These are phyloP conservation scores for Annulohypoxylon moriforme DNA, from an alignment of 495 filamentous ascomycete genomes.

Conservation along the genomic window DNA sequence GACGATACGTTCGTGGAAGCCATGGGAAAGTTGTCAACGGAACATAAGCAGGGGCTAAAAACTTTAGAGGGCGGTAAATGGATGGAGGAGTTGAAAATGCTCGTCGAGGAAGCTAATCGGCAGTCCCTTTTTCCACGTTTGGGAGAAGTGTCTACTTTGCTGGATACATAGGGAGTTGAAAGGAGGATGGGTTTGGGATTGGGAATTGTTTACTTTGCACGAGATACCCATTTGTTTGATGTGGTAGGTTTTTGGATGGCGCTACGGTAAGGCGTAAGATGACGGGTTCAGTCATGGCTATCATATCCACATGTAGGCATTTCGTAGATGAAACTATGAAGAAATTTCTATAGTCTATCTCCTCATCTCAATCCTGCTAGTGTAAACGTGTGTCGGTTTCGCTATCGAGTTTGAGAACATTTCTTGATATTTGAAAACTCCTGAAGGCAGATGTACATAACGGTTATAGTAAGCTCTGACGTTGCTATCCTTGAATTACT, in stretches of 20 bases:
- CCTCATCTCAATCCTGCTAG: neutral
- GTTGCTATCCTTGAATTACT: neutral
- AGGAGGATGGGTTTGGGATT: neutral
- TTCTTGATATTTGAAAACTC: neutral
- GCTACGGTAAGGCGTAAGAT: neutral
- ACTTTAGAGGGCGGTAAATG: neutral
- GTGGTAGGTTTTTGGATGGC: neutral
- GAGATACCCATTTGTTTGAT: neutral
- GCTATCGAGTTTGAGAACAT: too few relatives aligned
- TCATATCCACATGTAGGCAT: neutral
- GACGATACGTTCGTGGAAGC: slow-evolving; percentile 2
- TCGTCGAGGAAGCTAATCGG: neutral
- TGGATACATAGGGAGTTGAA: neutral
- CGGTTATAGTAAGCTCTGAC: neutral
- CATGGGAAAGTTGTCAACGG: neutral
- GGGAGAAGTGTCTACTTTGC: neutral
- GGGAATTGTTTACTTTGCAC: neutral
- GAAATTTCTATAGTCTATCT: neutral
- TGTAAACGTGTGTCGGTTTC: too few relatives aligned
- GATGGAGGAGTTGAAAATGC: neutral
- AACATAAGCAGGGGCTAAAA: neutral
- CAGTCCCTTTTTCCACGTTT: neutral
- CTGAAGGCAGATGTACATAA: neutral
- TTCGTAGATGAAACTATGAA: neutral
- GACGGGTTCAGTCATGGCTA: neutral